Evolutionary conservation across 2,329 filamentous ascomycete species (phyloP).

Genomic region (Calonectria ilicicola): DNA sequence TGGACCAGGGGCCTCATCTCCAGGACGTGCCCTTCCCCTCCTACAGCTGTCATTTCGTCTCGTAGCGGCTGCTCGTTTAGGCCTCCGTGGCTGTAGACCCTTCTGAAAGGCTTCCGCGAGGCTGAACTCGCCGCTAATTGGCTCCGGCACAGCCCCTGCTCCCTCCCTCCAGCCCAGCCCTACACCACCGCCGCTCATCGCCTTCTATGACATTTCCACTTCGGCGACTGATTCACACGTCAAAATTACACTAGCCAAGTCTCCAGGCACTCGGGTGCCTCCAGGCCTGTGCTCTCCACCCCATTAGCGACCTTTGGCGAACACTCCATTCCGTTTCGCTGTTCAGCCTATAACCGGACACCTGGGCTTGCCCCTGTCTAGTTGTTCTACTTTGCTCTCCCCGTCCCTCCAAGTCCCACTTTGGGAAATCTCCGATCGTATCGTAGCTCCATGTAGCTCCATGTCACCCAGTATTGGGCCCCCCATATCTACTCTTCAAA

Average conservation of each 20-base stretch:
- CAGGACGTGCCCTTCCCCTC: too few species aligned
- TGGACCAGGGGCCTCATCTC: too few species aligned
- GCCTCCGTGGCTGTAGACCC: neutral
- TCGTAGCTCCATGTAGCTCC: neutral
- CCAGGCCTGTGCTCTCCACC: neutral
- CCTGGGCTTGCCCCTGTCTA: neutral
- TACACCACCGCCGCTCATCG: neutral
- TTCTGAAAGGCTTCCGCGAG: neutral
- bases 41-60: too few species aligned
- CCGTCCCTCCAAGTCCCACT: too few species aligned
- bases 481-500: neutral
- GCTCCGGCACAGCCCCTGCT: neutral
- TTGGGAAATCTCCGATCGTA: slow-evolving; percentile 4
- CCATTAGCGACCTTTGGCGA: neutral
- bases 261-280: neutral
- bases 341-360: neutral
- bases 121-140: neutral
- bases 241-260: neutral
- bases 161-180: neutral
- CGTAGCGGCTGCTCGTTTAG: neutral
- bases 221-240: too few species aligned
- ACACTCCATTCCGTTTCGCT: neutral
- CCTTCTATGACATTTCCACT: too few species aligned
- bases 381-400: neutral
- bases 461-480: neutral